phyloP scores from a whole-genome alignment of 2,329 filamentous ascomycete genomes.

The Aspergillus pseudonomiae region DNA sequence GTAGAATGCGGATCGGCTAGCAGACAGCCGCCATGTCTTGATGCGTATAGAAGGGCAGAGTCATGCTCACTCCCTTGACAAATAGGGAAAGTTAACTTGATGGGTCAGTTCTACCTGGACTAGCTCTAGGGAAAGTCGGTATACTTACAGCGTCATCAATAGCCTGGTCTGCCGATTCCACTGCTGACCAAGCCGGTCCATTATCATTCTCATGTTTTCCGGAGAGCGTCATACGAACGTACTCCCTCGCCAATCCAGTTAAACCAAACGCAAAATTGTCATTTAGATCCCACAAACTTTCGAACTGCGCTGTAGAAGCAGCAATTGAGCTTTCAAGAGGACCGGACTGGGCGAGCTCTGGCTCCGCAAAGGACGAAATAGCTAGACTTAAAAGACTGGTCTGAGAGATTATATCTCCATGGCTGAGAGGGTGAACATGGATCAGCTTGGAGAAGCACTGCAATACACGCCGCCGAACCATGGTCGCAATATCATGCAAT shows the following conservation, averaged over 20 bases:
- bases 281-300: conserved; percentile 90
- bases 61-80: conserved; percentile 88
- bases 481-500: conserved; percentile 84
- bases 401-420: conserved; percentile 82
- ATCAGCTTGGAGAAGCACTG: conserved; percentile 94
- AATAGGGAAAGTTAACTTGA: conserved; percentile 61
- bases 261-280: conserved; percentile 96
- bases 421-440: conserved; percentile 81
- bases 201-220: conserved; percentile 67
- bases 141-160: conserved; percentile 48
- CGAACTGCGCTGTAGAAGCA: conserved; percentile 84
- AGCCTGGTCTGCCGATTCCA: conserved; percentile 41
- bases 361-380: conserved; percentile 89
- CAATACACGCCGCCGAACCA: conserved; percentile 89
- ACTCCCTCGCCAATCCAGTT: conserved; percentile 79
- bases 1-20: conserved; percentile 82
- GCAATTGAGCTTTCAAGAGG: conserved; percentile 90
- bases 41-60: conserved; percentile 74
- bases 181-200: conserved; percentile 49
- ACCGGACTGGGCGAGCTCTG: conserved; percentile 70
- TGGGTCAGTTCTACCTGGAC: conserved; percentile 16
- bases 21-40: conserved; percentile 49
- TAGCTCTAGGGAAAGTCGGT: neutral
- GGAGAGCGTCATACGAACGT: conserved; percentile 70
- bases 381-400: conserved; percentile 89